A percentile compares a stretch with the other conserved stretches of the same genome.
Evolutionary conservation across 805 yeast genomes (phyloP).

Genomic region (Blastobotrys peoriensis): DNA sequence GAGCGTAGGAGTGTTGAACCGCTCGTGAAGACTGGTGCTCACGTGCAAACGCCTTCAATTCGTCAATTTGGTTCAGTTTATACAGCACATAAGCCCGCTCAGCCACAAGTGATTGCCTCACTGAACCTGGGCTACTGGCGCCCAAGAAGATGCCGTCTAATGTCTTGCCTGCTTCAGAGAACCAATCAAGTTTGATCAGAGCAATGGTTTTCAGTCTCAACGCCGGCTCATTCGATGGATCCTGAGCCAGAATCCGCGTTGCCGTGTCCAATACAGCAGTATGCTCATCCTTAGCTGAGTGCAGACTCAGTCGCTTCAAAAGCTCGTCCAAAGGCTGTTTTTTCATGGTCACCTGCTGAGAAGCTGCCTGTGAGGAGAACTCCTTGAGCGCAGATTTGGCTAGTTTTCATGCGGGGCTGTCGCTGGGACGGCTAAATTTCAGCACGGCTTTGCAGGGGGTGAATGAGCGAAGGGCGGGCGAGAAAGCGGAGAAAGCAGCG

Average conservation of each 20-base stretch:
- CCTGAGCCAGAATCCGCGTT: constrained; percentile 15
- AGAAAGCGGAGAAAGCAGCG: too few species aligned
- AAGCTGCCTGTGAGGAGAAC: too few species aligned
- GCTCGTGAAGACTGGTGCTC: constrained; percentile 27
- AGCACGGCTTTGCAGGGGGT: too few species aligned
- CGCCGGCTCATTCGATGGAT: constrained; percentile 29
- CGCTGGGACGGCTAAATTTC: too few species aligned
- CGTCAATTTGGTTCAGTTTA: constrained; percentile 43
- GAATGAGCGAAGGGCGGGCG: too few species aligned
- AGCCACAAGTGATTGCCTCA: constrained; percentile 20
- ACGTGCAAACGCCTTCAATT: constrained; percentile 18
- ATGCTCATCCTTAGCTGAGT: constrained; percentile 27
- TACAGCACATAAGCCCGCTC: constrained; percentile 58
- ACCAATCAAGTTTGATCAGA: constrained; percentile 54
- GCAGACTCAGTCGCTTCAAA: constrained; percentile 33
- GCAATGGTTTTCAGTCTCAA: constrained; percentile 46
- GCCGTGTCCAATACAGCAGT: constrained; percentile 18
- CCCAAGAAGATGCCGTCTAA: constrained; percentile 27
- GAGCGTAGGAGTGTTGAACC: constrained; percentile 47
- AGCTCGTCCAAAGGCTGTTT: constrained; percentile 23
- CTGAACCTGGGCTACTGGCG: background rate
- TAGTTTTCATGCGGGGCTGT: too few species aligned
- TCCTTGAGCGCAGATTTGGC: too few species aligned
- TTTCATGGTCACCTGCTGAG: too few species aligned
- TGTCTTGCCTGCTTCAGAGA: constrained; percentile 41